Evolutionary conservation across 148 eudicot genomes (phyloP).

Genomic region (Persicaria maculosa): DNA sequence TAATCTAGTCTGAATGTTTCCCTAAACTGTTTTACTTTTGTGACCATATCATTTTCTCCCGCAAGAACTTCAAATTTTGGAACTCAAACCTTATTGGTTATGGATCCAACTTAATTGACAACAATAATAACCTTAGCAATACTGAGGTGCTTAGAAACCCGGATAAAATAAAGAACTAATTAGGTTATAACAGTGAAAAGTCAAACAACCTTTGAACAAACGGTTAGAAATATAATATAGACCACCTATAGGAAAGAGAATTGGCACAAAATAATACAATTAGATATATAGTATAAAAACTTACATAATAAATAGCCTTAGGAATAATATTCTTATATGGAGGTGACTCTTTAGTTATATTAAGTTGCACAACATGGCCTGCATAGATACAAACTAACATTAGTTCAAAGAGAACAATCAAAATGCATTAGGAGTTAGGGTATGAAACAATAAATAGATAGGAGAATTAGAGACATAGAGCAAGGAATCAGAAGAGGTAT

Average conservation of each 20-base stretch:
- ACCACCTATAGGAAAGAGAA: neutral
- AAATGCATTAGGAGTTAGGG: neutral
- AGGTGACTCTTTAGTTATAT: conserved; percentile 80
- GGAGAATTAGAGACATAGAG: neutral
- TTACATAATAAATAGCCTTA: conserved; percentile 90
- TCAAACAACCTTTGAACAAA: neutral
- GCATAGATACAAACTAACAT: conserved; percentile 28
- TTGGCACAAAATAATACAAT: neutral
- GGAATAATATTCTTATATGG: conserved; percentile 84
- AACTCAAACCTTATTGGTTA: conserved; percentile 86
- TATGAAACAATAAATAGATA: neutral
- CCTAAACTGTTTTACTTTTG: conserved; percentile 90
- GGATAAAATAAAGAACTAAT: neutral
- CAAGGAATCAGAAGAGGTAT: neutral
- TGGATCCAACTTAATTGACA: conserved; percentile 86
- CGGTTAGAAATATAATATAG: neutral
- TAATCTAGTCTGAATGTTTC: conserved; percentile 92
- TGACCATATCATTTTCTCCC: conserved; percentile 73
- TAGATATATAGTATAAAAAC: conserved; percentile 24
- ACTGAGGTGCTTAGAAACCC: too few species aligned
- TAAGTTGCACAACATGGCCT: conserved; percentile 98
- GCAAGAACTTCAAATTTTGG: conserved; percentile 89
- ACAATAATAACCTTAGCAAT: conserved; percentile 12
- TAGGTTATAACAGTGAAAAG: neutral
- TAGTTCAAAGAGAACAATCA: neutral